A percentile compares a stretch with the other conserved stretches of the same genome.
Evolutionary conservation across 352 stramenopile species (phyloP).

Genomic region (Thraustochytrium striatum): DNA sequence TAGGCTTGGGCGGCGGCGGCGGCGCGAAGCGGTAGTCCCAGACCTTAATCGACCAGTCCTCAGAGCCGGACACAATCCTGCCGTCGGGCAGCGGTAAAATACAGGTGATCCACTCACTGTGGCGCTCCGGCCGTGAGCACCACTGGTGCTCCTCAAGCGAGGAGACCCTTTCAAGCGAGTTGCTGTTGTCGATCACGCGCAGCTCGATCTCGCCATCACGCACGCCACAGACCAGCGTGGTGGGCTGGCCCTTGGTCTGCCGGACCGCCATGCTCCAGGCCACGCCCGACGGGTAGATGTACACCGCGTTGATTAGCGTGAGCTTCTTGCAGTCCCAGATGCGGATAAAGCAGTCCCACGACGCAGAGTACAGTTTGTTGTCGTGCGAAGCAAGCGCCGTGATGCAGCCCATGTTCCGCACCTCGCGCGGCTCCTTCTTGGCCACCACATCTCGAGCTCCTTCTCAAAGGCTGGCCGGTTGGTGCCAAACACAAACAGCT

Average conservation of each 20-base stretch:
- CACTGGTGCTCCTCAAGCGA: slow-evolving; percentile 31
- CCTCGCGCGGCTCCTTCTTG: neutral
- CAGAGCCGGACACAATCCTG: slow-evolving; percentile 31
- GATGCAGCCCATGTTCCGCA: slow-evolving; percentile 10
- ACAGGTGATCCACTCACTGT: slow-evolving; percentile 29
- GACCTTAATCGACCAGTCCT: slow-evolving; percentile 48
- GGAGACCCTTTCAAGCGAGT: slow-evolving; percentile 17
- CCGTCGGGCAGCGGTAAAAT: slow-evolving; percentile 35
- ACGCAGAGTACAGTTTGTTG: slow-evolving; percentile 35
- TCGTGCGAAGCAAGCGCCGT: slow-evolving; percentile 22
- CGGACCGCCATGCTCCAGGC: slow-evolving; percentile 29
- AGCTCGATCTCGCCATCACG: slow-evolving; percentile 47
- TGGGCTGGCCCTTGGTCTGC: slow-evolving; percentile 24
- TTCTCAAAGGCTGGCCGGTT: slow-evolving; percentile 12
- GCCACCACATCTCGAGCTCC: slow-evolving; percentile 3
- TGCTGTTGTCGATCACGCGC: slow-evolving; percentile 24
- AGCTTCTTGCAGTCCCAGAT: slow-evolving; percentile 49
- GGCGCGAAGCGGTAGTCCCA: slow-evolving; percentile 38
- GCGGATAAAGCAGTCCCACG: slow-evolving; percentile 47
- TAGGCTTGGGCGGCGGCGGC: neutral
- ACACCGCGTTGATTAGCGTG: slow-evolving; percentile 4
- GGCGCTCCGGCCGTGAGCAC: slow-evolving; percentile 8
- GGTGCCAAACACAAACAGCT: slow-evolving; percentile 12
- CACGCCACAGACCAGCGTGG: slow-evolving; percentile 30
- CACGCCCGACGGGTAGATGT: slow-evolving; percentile 31